phyloP scores from a whole-genome alignment of 23 red algal species.

The Gracilariopsis chorda region DNA sequence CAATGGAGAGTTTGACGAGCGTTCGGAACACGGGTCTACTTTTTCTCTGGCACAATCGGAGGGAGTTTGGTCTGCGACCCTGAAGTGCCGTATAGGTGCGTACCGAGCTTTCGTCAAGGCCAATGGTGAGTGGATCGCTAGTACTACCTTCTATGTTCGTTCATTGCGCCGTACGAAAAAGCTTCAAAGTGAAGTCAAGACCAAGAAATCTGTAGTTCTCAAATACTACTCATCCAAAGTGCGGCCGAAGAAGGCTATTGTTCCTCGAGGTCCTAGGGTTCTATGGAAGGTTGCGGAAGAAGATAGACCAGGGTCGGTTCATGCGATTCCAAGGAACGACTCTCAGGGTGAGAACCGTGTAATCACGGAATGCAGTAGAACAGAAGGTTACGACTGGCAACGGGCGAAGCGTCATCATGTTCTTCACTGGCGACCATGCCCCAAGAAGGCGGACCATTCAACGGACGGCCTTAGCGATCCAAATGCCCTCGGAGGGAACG shows the following conservation, averaged over 20 bases:
- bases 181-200: neutral
- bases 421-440: conserved; percentile 29
- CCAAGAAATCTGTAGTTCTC: neutral
- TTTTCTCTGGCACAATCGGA: neutral
- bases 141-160: neutral
- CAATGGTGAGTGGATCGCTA: neutral
- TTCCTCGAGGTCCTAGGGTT: neutral
- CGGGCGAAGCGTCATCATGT: conserved; percentile 28
- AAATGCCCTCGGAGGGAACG: too few relatives aligned
- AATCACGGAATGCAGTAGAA: conserved; percentile 32
- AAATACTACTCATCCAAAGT: neutral
- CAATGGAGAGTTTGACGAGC: conserved; percentile 14
- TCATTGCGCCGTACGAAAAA: neutral
- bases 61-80: neutral
- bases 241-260: neutral
- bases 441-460: neutral
- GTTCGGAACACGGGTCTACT: neutral
- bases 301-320: neutral
- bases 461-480: neutral
- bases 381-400: conserved; percentile 62
- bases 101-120: neutral
- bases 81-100: neutral
- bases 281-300: neutral
- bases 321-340: neutral
- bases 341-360: neutral